Conservation (phyloP, 352 stramenopile genomes). For the Albugo laibachii region DNA sequence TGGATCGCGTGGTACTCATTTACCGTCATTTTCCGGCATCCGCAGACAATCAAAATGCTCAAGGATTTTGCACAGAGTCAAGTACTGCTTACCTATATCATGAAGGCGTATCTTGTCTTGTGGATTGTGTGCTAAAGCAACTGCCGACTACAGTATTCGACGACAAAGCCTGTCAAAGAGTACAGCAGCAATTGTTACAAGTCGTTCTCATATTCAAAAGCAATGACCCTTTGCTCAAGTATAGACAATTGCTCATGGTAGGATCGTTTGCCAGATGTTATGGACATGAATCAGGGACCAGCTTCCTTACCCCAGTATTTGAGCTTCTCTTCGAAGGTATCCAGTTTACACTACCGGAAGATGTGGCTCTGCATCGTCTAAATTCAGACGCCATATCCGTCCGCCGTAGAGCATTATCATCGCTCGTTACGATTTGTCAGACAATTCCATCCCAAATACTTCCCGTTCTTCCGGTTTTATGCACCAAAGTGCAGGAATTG, state of each 20-base stretch:
- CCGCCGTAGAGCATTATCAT: slow-evolving; percentile 35
- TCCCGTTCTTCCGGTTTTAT: slow-evolving; percentile 48
- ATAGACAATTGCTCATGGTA: slow-evolving; percentile 44
- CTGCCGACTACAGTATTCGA: slow-evolving; percentile 9
- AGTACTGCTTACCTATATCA: slow-evolving; percentile 55
- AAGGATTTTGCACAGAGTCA: slow-evolving; percentile 30
- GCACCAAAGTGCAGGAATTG: slow-evolving; percentile 41
- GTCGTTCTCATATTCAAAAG: slow-evolving; percentile 30
- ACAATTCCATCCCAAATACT: slow-evolving; percentile 51
- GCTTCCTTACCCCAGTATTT: slow-evolving; percentile 43
- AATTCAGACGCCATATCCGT: slow-evolving; percentile 52
- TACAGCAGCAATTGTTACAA: slow-evolving; percentile 25
- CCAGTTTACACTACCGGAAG: slow-evolving; percentile 39
- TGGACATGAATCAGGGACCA: slow-evolving; percentile 16
- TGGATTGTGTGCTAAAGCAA: slow-evolving; percentile 66
- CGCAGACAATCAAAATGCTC: slow-evolving; percentile 25
- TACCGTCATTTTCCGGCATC: slow-evolving; percentile 19
- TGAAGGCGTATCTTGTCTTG: slow-evolving; percentile 41
- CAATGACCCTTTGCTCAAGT: slow-evolving; percentile 44
- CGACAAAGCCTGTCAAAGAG: slow-evolving; percentile 5
- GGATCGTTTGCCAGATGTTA: slow-evolving; percentile 64
- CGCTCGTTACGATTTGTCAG: slow-evolving; percentile 59
- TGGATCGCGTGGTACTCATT: slow-evolving; percentile 36
- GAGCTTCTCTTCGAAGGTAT: slow-evolving; percentile 57
- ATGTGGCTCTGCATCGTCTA: slow-evolving; percentile 43